These are phyloP conservation scores for Aspergillus pseudoviridinutans DNA, from an alignment of 2,329 filamentous ascomycete genomes.

Conservation along the genomic window DNA sequence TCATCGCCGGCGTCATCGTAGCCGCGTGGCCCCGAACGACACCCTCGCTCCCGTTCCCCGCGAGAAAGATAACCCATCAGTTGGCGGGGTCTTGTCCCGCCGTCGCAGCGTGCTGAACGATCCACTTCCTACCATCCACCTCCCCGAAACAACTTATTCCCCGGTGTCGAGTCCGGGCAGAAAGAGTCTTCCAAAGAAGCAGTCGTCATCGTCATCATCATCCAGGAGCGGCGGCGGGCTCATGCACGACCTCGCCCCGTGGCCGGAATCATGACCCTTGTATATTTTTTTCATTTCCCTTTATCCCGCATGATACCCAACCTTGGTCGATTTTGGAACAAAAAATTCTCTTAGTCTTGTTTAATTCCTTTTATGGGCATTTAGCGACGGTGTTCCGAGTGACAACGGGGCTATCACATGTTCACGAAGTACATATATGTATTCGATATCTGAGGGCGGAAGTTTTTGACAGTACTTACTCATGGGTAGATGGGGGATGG, in stretches of 20 bases:
- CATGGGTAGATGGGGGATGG: too few relatives aligned
- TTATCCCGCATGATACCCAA: background rate
- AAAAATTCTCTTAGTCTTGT: background rate
- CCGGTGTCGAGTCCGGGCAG: background rate
- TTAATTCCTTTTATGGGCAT: background rate
- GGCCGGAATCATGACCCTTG: conserved; percentile 9
- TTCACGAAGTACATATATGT: background rate
- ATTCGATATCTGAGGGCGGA: background rate
- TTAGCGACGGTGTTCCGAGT: background rate
- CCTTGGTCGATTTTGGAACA: background rate
- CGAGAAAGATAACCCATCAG: conserved; percentile 27
- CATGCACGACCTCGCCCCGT: conserved; percentile 18
- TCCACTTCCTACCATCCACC: conserved; percentile 15
- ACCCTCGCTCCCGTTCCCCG: conserved; percentile 12
- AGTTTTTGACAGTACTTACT: too few relatives aligned
- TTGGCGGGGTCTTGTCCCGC: conserved; percentile 27
- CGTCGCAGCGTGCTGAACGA: conserved; percentile 25
- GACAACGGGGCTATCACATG: background rate
- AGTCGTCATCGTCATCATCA: background rate
- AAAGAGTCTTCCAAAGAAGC: background rate
- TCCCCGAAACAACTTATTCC: conserved; percentile 1
- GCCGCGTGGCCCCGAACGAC: background rate
- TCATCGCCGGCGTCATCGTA: conserved; percentile 19
- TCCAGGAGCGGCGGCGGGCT: conserved; percentile 6
- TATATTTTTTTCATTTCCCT: background rate